Base-by-base conservation (phyloP, 2,329 filamentous ascomycete genomes). In the Aspergillus oerlinghausenensis region DNA sequence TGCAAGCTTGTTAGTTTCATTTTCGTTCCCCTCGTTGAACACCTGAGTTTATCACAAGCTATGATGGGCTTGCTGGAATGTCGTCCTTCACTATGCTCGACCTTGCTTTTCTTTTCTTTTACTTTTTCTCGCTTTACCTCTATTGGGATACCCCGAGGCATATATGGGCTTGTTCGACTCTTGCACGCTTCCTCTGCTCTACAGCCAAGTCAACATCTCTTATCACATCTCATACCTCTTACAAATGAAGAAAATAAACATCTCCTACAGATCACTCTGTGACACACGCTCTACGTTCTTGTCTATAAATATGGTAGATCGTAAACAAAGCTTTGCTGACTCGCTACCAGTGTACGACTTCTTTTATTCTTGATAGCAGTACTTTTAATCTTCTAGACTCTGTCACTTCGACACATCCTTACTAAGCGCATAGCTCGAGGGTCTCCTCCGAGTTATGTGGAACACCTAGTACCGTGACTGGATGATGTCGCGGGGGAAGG, bases 131-230 rank as follows among this genome's bases (percentile, higher is more conserved):
- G 14, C 43, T 23, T 47, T 32, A 38, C 32, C 14, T 35, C 32
- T 38, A 55, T 59, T 59, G 66, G 65, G 67, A 69, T 71, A 70
- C 68, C 68, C 68, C 64, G 64, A 66, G 59, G 63, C 63, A 62
- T 60, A 55, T 58, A 48, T 59, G 43, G 21, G 21, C 43, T 26
- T 14, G 43, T 47, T 25, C 43, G 23, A 51, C 52, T 45, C 52
- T 54, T n/a, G 52, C 55, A 53, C 51, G 47, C 23, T 43, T 50
- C 32, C 52, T 49, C 40, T 52, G 28, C 11, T 59, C 52, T 47
- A 47, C n/a, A 47, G 43, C 43, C 21, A 45, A 11, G 8, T 23
- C 23, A 21, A 6, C 21, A 26, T 47, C 23, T 47, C 43, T 14
- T 26, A 25, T 25, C 32, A 35, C 1, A 14, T 17, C 11, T 35